These are phyloP conservation scores for Fusarium proliferatum DNA, from an alignment of 2,329 filamentous ascomycete genomes.

Conservation along the genomic window DNA sequence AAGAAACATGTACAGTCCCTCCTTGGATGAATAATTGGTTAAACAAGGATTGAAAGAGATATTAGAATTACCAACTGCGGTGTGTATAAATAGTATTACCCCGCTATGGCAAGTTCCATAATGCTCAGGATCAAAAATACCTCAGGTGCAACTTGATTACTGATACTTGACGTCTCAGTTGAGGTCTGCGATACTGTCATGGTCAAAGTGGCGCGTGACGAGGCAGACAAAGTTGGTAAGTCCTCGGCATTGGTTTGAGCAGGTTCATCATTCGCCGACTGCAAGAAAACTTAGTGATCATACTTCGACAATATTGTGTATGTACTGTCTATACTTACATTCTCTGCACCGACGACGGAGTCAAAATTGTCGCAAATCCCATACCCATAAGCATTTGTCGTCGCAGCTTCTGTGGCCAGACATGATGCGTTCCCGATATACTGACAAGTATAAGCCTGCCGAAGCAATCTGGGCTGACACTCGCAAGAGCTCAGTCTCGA, in stretches of 20 bases:
- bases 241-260: background rate
- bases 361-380: background rate
- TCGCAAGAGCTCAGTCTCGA: background rate
- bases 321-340: background rate
- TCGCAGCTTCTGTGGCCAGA: background rate
- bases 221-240: background rate
- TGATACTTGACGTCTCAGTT: background rate
- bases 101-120: rapidly evolving
- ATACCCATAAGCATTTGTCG: background rate
- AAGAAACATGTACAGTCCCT: too few species aligned
- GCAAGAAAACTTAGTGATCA: rapidly evolving
- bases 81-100: background rate
- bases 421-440: background rate
- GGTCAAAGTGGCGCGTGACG: background rate
- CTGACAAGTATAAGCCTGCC: background rate
- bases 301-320: background rate
- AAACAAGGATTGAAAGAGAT: rapidly evolving
- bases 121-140: rapidly evolving
- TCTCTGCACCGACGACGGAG: background rate
- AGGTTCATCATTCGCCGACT: background rate
- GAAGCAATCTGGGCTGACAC: background rate
- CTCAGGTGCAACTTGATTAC: rapidly evolving
- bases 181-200: background rate
- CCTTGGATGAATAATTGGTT: too few species aligned
- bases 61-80: background rate